phyloP scores from a whole-genome alignment of 495 filamentous ascomycete species.

The Chaetomium cochliodes region DNA sequence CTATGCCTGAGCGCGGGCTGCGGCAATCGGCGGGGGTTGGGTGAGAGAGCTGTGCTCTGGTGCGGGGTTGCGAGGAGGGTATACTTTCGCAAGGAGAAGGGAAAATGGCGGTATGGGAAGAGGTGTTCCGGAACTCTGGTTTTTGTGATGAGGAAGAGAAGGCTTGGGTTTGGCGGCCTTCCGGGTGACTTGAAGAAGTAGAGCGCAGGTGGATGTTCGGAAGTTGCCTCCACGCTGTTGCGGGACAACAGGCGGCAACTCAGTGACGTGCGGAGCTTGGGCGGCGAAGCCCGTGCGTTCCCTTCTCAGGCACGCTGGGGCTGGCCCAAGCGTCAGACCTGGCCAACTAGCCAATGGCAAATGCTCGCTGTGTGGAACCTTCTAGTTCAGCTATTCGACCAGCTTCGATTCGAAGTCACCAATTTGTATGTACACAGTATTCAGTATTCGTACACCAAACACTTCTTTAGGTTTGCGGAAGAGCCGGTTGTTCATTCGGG shows the following conservation, averaged over 20 bases:
- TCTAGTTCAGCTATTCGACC: conserved; percentile 20
- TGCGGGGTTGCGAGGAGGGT: conserved; percentile 12
- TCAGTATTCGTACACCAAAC: background rate
- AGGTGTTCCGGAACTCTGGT: conserved; percentile 1
- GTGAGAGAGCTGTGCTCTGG: conserved; percentile 17
- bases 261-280: conserved; percentile 41
- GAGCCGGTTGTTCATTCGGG: background rate
- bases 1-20: conserved; percentile 23
- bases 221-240: conserved; percentile 10
- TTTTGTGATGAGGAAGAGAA: conserved; percentile 16
- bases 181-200: background rate
- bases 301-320: conserved; percentile 6
- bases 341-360: background rate
- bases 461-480: background rate
- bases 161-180: conserved; percentile 10
- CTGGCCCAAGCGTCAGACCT: conserved; percentile 26
- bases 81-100: background rate
- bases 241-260: conserved; percentile 34
- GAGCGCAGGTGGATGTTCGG: conserved; percentile 7
- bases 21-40: conserved; percentile 23
- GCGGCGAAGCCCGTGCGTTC: conserved; percentile 39
- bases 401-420: background rate
- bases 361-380: conserved; percentile 14
- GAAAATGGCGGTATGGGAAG: background rate
- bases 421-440: too few species aligned